A percentile compares a stretch with the other conserved stretches of the same genome.
Conservation (phyloP, 2,329 filamentous ascomycete genomes). For the Madurella fahalii region DNA sequence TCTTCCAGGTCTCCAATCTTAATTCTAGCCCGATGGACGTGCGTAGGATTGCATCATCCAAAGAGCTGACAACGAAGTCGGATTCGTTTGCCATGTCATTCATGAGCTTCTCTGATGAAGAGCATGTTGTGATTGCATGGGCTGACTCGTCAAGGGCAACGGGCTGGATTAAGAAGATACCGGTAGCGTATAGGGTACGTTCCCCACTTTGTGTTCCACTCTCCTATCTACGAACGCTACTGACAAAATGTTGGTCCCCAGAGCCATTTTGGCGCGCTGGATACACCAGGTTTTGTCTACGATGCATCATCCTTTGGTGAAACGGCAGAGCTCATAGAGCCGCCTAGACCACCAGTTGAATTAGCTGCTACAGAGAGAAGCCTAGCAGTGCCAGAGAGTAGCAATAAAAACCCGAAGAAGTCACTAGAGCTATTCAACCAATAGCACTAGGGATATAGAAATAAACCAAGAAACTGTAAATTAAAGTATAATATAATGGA, state of each 20-base stretch:
- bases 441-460: neutral
- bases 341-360: slow-evolving; percentile 1
- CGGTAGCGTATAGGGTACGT: slow-evolving; percentile 15
- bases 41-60: slow-evolving; percentile 33
- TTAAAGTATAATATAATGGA: neutral
- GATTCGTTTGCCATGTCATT: slow-evolving; percentile 37
- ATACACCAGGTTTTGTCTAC: slow-evolving; percentile 8
- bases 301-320: slow-evolving; percentile 1
- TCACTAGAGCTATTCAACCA: neutral
- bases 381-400: neutral
- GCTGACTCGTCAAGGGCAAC: slow-evolving; percentile 32
- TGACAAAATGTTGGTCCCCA: neutral
- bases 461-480: neutral
- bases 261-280: slow-evolving; percentile 2
- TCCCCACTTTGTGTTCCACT: neutral
- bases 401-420: neutral
- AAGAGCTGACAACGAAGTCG: slow-evolving; percentile 36
- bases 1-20: slow-evolving; percentile 37
- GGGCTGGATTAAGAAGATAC: slow-evolving; percentile 33
- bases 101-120: slow-evolving; percentile 36
- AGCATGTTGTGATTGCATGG: slow-evolving; percentile 38
- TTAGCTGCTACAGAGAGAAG: slow-evolving; percentile 11
- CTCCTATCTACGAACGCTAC: neutral
- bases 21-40: slow-evolving; percentile 38
- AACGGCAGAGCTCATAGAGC: neutral